These are phyloP conservation scores for Primulina huaijiensis DNA, from an alignment of 257 asterid species.

Conservation along the genomic window DNA sequence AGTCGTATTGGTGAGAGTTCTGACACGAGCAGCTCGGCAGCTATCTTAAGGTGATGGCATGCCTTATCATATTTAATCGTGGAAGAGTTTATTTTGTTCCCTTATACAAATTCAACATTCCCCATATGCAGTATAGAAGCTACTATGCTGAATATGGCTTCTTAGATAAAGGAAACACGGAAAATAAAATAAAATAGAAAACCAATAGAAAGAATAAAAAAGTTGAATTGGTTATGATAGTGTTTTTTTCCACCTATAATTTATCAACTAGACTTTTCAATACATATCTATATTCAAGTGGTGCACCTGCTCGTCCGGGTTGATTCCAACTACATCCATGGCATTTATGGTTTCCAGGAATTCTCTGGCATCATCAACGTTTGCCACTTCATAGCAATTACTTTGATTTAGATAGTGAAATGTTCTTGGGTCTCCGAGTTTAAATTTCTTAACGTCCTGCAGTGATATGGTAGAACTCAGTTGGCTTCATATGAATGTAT, in stretches of 20 bases:
- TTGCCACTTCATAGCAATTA: slow-evolving; percentile 76
- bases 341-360: slow-evolving; percentile 90
- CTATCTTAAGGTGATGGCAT: slow-evolving; percentile 68
- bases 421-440: slow-evolving; percentile 75
- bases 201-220: slow-evolving; percentile 1
- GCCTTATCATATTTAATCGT: slow-evolving; percentile 72
- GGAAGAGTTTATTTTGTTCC: slow-evolving; percentile 79
- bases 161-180: slow-evolving; percentile 39
- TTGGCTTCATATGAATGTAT: slow-evolving; percentile 4
- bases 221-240: background rate
- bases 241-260: slow-evolving; percentile 7
- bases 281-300: background rate
- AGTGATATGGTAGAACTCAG: slow-evolving; percentile 24
- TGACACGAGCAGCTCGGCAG: slow-evolving; percentile 84
- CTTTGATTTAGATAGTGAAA: slow-evolving; percentile 90
- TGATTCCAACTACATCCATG: slow-evolving; percentile 95
- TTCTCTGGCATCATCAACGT: slow-evolving; percentile 87
- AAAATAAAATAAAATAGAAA: background rate
- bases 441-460: slow-evolving; percentile 72
- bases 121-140: slow-evolving; percentile 98
- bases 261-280: background rate
- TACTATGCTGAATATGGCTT: slow-evolving; percentile 88
- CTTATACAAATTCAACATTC: slow-evolving; percentile 71
- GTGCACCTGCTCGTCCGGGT: slow-evolving; percentile 88
- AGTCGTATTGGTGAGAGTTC: slow-evolving; percentile 29